Conservation (phyloP, 2,329 filamentous ascomycete species). For the Epichloe aotearoae region DNA sequence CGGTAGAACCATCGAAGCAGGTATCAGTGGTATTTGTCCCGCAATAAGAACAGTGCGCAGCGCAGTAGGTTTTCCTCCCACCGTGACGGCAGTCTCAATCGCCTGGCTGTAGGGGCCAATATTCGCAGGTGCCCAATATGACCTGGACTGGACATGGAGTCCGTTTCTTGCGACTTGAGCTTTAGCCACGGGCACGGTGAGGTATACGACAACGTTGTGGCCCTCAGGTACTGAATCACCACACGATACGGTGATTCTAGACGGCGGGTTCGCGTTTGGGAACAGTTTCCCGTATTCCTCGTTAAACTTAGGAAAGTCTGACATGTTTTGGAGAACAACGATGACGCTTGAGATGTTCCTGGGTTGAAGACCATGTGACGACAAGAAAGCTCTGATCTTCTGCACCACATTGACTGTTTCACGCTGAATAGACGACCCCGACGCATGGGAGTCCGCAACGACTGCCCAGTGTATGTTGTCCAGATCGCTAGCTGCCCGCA, state of each 20-base stretch:
- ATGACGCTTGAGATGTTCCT: constrained; percentile 39
- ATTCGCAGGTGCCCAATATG: constrained; percentile 96
- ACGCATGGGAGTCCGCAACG: constrained; percentile 13
- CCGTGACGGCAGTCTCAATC: constrained; percentile 36
- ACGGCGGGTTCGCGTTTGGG: constrained; percentile 64
- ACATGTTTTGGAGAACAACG: constrained; percentile 67
- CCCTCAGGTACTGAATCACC: constrained; percentile 50
- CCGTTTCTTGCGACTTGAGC: constrained; percentile 33
- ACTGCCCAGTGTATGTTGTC: constrained; percentile 26
- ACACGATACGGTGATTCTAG: constrained; percentile 71
- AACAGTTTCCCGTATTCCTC: constrained; percentile 64
- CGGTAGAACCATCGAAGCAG: constrained; percentile 59
- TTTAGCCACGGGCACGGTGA: constrained; percentile 25
- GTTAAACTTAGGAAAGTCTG: constrained; percentile 66
- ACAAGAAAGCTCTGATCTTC: constrained; percentile 29
- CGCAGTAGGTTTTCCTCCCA: constrained; percentile 7
- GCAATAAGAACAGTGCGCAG: constrained; percentile 51
- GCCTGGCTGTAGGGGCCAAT: constrained; percentile 96
- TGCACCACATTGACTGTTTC: constrained; percentile 36
- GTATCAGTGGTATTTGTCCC: constrained; percentile 82
- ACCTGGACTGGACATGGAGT: constrained; percentile 82
- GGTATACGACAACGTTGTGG: constrained; percentile 46
- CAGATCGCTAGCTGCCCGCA: constrained; percentile 5
- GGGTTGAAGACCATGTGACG: constrained; percentile 15
- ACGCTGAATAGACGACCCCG: constrained; percentile 24